Conservation (phyloP, 140 eudicot species). For the Erigeron philadelphicus region DNA sequence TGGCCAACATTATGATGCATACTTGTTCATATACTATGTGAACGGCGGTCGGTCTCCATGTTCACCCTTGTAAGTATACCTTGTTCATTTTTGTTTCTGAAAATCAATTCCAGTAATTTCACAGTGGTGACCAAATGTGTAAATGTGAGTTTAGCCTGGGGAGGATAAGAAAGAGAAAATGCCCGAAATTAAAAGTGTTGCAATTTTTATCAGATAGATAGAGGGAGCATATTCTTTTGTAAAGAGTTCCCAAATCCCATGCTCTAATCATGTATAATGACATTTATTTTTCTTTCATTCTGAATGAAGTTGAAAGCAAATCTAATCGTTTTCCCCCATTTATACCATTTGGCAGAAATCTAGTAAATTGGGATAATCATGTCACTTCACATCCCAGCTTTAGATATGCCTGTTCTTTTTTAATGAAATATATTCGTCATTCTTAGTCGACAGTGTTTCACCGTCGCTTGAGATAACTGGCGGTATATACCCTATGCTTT, state of each 20-base stretch:
- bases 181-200: background rate
- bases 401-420: background rate
- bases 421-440: too few relatives aligned
- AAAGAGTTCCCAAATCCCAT: background rate
- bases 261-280: too few relatives aligned
- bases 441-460: background rate
- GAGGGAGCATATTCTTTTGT: background rate
- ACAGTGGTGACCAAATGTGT: background rate
- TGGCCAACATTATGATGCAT: constrained; percentile 83
- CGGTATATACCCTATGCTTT: background rate
- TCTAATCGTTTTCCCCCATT: too few relatives aligned
- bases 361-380: background rate
- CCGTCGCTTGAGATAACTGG: background rate
- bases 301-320: too few relatives aligned
- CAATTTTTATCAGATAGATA: background rate
- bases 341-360: background rate
- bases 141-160: background rate
- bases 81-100: constrained; percentile 10
- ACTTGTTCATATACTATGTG: constrained; percentile 74
- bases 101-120: background rate
- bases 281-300: too few relatives aligned
- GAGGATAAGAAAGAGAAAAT: background rate
- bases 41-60: constrained; percentile 94
- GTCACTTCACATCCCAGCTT: background rate
- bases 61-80: constrained; percentile 79